Conservation (phyloP, 306 rosid species). For the Vachellia pachyceras region DNA sequence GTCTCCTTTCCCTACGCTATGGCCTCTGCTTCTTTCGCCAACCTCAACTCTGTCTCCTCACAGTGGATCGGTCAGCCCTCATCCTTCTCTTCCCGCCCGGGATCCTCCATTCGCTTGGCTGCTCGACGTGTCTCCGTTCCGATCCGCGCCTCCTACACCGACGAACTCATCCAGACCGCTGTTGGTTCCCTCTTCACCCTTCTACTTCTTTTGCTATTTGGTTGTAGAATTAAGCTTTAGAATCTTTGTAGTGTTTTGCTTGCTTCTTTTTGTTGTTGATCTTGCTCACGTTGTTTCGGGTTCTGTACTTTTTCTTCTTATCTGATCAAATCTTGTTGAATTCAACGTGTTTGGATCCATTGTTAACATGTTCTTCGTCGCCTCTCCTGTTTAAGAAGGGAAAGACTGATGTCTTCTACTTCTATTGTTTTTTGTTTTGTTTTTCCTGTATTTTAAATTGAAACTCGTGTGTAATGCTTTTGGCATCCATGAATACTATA, state of each 20-base stretch:
- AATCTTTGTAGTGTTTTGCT: not conserved
- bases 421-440: not conserved
- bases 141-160: slow-evolving; percentile 85
- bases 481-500: not conserved
- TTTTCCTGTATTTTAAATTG: not conserved
- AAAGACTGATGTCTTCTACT: not conserved
- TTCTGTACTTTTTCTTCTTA: not conserved
- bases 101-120: slow-evolving; percentile 56
- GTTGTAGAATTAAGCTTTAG: not conserved
- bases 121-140: slow-evolving; percentile 64
- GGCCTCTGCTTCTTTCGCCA: slow-evolving; percentile 73
- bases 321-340: not conserved
- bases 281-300: not conserved
- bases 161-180: slow-evolving; percentile 88
- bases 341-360: not conserved
- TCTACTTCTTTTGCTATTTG: not conserved
- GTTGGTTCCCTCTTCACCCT: slow-evolving; percentile 51
- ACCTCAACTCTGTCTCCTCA: slow-evolving; percentile 71
- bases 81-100: slow-evolving; percentile 60
- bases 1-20: slow-evolving; percentile 36
- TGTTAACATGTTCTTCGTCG: not conserved
- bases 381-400: not conserved
- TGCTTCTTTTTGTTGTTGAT: not conserved
- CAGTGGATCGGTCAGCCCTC: slow-evolving; percentile 75
- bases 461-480: not conserved